phyloP scores from a whole-genome alignment of 1,284 basidiomycete species.

The Apiotrichum montevideense region DNA sequence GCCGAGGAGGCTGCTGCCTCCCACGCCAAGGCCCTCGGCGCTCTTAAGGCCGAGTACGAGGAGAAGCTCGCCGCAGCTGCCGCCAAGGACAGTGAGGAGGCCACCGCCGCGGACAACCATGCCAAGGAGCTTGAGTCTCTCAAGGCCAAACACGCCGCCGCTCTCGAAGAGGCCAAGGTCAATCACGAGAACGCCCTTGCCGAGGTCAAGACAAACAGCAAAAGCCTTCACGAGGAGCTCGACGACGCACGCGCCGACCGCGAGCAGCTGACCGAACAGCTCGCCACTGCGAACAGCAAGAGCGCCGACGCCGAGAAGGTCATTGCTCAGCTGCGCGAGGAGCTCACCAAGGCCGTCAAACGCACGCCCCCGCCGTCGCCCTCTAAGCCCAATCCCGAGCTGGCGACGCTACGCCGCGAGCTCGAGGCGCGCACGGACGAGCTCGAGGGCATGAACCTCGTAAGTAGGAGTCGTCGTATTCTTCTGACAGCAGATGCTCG shows the following conservation, averaged over 20 bases:
- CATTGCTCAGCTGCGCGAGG: slow-evolving; percentile 6
- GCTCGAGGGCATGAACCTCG: slow-evolving; percentile 31
- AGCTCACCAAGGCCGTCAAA: slow-evolving; percentile 11
- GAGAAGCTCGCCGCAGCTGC: slow-evolving; percentile 1
- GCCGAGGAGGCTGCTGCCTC: slow-evolving; percentile 18
- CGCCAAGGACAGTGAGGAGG: background rate
- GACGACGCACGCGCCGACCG: slow-evolving; percentile 1
- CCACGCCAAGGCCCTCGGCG: slow-evolving; percentile 25
- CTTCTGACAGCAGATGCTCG: slow-evolving; percentile 24
- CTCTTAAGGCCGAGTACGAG: slow-evolving; percentile 20
- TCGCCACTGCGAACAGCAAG: background rate
- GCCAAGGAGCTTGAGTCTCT: slow-evolving; percentile 7
- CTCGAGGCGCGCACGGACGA: slow-evolving; percentile 29
- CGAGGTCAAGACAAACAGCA: background rate
- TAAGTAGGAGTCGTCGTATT: slow-evolving; percentile 11
- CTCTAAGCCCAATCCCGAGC: background rate
- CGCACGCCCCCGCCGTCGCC: slow-evolving; percentile 4
- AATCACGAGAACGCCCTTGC: slow-evolving; percentile 1
- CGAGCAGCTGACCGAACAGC: slow-evolving; percentile 1
- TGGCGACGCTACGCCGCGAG: slow-evolving; percentile 18
- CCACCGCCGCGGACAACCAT: slow-evolving; percentile 1
- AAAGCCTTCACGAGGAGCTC: background rate
- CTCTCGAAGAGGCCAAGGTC: slow-evolving; percentile 4
- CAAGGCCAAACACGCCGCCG: slow-evolving; percentile 11
- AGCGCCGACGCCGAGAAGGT: slow-evolving; percentile 1